phyloP scores from a whole-genome alignment of 306 rosid genomes.

The Carpinus fangiana region DNA sequence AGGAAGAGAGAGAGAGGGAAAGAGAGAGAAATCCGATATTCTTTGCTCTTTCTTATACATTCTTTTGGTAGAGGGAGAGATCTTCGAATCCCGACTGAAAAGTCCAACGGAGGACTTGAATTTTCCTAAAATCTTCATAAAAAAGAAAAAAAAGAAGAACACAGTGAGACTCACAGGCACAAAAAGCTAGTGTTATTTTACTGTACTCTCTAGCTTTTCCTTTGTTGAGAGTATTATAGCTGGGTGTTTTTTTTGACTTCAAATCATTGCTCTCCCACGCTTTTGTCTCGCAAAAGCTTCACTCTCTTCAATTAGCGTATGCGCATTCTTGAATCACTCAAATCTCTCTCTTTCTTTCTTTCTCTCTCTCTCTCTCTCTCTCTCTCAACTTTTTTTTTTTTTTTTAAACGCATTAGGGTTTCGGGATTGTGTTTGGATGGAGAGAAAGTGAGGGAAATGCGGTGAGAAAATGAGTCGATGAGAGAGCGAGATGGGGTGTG shows the following conservation, averaged over 20 bases:
- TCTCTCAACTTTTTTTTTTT: slow-evolving; percentile 30
- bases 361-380: slow-evolving; percentile 25
- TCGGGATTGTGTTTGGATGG: slow-evolving; percentile 29
- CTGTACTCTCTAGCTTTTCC: slow-evolving; percentile 21
- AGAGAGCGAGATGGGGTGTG: slow-evolving; percentile 73
- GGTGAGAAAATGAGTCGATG: slow-evolving; percentile 33
- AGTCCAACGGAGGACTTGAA: slow-evolving; percentile 14
- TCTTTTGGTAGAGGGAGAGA: slow-evolving; percentile 40
- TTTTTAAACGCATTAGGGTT: slow-evolving; percentile 54
- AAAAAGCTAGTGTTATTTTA: slow-evolving; percentile 30
- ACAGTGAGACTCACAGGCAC: not conserved
- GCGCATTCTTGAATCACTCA: slow-evolving; percentile 28
- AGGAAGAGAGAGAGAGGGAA: not conserved
- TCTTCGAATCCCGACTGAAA: slow-evolving; percentile 35
- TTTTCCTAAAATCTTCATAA: not conserved
- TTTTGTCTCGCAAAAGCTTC: slow-evolving; percentile 77
- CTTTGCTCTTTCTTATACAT: slow-evolving; percentile 27
- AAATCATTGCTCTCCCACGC: slow-evolving; percentile 72
- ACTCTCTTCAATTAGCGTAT: slow-evolving; percentile 47
- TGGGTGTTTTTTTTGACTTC: slow-evolving; percentile 49
- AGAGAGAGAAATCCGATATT: slow-evolving; percentile 22
- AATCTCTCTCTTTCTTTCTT: slow-evolving; percentile 30
- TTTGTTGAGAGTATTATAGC: slow-evolving; percentile 22
- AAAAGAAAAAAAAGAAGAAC: not conserved
- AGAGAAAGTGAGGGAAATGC: slow-evolving; percentile 44